phyloP scores from a whole-genome alignment of 805 yeast genomes.

The Barnettozyma salicaria region DNA sequence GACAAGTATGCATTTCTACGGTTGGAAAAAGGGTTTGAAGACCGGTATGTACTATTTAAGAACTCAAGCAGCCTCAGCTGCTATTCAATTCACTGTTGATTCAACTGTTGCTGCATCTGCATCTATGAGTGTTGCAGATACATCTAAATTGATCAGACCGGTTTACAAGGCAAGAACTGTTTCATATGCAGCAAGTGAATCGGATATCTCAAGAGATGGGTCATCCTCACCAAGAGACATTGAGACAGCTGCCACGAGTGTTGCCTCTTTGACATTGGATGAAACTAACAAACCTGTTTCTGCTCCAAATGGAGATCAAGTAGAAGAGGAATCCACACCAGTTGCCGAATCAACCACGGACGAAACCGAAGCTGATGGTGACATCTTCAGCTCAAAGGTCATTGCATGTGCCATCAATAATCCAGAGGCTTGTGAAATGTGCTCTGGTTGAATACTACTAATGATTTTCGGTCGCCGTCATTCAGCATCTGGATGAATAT shows the following conservation, averaged over 20 bases:
- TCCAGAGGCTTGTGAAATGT: slow-evolving; percentile 98
- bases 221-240: slow-evolving; percentile 30
- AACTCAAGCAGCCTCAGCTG: slow-evolving; percentile 95
- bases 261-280: slow-evolving; percentile 38
- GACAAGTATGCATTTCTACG: slow-evolving; percentile 97
- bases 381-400: slow-evolving; percentile 87
- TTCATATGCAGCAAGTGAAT: slow-evolving; percentile 12
- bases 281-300: slow-evolving; percentile 29
- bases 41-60: slow-evolving; percentile 98
- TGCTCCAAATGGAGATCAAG: slow-evolving; percentile 20
- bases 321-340: slow-evolving; percentile 25
- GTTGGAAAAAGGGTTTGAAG: slow-evolving; percentile 97
- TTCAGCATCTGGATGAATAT: slow-evolving; percentile 3
- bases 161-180: slow-evolving; percentile 27
- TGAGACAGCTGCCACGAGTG: slow-evolving; percentile 29
- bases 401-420: slow-evolving; percentile 95
- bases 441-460: slow-evolving; percentile 67
- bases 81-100: slow-evolving; percentile 83
- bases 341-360: slow-evolving; percentile 26
- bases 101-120: slow-evolving; percentile 96
- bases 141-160: slow-evolving; percentile 34
- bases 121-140: slow-evolving; percentile 42
- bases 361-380: slow-evolving; percentile 49
- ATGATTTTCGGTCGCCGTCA: slow-evolving; percentile 3
- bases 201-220: slow-evolving; percentile 19